These are phyloP conservation scores for Nepenthes gracilis DNA, from an alignment of 148 eudicot species.

Conservation along the genomic window DNA sequence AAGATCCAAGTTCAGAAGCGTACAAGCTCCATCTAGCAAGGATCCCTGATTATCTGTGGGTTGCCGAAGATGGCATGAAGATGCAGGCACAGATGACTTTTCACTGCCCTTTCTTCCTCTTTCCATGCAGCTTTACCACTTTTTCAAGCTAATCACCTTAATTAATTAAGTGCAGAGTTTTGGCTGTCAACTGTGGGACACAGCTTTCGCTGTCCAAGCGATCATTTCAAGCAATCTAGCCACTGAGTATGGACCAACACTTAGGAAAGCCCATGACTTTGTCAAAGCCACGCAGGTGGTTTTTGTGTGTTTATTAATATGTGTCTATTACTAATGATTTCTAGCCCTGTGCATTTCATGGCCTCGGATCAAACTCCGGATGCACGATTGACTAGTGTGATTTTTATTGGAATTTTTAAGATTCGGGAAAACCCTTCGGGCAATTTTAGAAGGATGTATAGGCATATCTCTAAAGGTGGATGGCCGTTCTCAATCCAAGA, in stretches of 20 bases:
- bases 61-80: slow-evolving; percentile 69
- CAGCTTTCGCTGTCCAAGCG: slow-evolving; percentile 38
- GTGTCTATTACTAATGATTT: too few species aligned
- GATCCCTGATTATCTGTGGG: slow-evolving; percentile 54
- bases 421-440: slow-evolving; percentile 44
- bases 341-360: background rate
- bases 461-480: slow-evolving; percentile 46
- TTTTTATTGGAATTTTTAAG: slow-evolving; percentile 6
- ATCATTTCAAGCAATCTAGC: slow-evolving; percentile 23
- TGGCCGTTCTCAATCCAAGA: slow-evolving; percentile 69
- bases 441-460: slow-evolving; percentile 33
- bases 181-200: slow-evolving; percentile 55
- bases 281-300: slow-evolving; percentile 47
- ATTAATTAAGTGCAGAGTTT: slow-evolving; percentile 18
- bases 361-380: background rate
- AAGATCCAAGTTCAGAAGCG: slow-evolving; percentile 54
- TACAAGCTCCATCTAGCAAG: slow-evolving; percentile 54
- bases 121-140: too few species aligned
- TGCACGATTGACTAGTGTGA: background rate
- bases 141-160: background rate
- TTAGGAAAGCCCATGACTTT: slow-evolving; percentile 37
- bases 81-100: slow-evolving; percentile 29
- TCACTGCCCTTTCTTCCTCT: too few species aligned
- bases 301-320: too few species aligned
- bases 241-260: slow-evolving; percentile 27